Percentiles rank a stretch among this genome's conserved stretches.
These are phyloP conservation scores for Kitagawia praeruptora DNA, from an alignment of 129 eudicot genomes.

Conservation along the genomic window DNA sequence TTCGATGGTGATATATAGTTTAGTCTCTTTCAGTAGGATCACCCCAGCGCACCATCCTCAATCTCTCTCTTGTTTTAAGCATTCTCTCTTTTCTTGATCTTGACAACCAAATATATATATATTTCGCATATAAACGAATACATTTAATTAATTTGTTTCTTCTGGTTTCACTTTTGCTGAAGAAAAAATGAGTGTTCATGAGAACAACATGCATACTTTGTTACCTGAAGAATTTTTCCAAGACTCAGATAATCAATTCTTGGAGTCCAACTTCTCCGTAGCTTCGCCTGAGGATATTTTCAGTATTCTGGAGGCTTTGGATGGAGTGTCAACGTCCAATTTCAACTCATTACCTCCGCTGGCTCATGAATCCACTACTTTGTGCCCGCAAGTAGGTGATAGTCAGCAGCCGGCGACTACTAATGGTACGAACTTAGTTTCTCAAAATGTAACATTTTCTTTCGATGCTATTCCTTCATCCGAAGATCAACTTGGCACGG, in stretches of 20 bases:
- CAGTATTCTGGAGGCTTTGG: constrained; percentile 71
- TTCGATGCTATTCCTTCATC: neutral
- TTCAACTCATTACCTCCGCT: constrained; percentile 18
- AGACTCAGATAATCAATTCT: constrained; percentile 22
- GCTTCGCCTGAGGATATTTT: constrained; percentile 62
- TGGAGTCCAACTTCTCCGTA: constrained; percentile 20
- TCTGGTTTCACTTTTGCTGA: neutral
- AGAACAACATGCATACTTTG: constrained; percentile 6
- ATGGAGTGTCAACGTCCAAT: constrained; percentile 24
- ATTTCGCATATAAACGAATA: neutral
- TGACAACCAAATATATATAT: constrained; percentile 7
- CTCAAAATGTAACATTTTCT: neutral
- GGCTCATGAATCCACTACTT: neutral
- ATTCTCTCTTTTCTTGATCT: constrained; percentile 10
- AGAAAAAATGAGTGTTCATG: constrained; percentile 26
- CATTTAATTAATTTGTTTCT: neutral
- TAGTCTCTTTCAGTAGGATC: constrained; percentile 28
- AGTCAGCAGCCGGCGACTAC: neutral
- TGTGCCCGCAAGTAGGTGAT: neutral
- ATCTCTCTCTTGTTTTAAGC: constrained; percentile 3
- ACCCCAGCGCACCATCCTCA: neutral
- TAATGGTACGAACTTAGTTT: neutral
- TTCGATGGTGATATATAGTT: constrained; percentile 32
- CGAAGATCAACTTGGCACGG: constrained; percentile 16
- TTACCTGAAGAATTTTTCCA: constrained; percentile 36